phyloP scores from a whole-genome alignment of 208 protist genomes.

The Naegleria gruberi region DNA sequence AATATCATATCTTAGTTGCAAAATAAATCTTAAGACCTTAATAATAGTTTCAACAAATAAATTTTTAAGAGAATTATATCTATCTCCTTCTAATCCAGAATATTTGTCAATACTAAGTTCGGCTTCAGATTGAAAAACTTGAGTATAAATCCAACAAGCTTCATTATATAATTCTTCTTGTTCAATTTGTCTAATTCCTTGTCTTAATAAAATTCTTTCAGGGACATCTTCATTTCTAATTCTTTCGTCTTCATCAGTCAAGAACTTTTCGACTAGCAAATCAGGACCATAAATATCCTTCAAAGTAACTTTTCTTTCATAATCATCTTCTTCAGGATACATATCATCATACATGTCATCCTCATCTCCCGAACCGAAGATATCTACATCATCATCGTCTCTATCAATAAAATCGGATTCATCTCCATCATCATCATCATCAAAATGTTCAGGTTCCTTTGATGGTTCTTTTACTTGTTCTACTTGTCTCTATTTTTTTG shows the following conservation, averaged over 20 bases:
- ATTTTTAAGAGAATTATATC: neutral
- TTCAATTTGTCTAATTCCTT: neutral
- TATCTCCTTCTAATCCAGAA: neutral
- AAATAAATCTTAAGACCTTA: neutral
- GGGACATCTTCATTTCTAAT: constrained; percentile 34
- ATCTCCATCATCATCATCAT: neutral
- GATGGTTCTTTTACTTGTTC: neutral
- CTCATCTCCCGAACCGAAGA: neutral
- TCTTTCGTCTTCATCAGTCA: constrained; percentile 37
- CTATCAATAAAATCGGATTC: neutral
- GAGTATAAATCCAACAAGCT: constrained; percentile 5
- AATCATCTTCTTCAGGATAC: neutral
- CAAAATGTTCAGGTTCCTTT: neutral
- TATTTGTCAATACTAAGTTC: neutral
- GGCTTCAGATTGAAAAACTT: neutral
- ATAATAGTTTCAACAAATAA: neutral
- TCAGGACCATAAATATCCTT: constrained; percentile 36
- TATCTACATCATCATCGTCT: neutral
- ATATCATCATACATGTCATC: neutral
- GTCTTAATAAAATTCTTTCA: constrained; percentile 29
- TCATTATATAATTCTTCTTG: neutral
- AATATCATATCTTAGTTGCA: constrained; percentile 14
- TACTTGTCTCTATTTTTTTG: neutral
- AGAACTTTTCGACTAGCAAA: constrained; percentile 32
- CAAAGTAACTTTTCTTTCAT: neutral